A percentile compares a stretch with the other conserved stretches of the same genome.
These are phyloP conservation scores for Ustilago cynodontis DNA, from an alignment of 1,284 basidiomycete genomes.

Conservation along the genomic window DNA sequence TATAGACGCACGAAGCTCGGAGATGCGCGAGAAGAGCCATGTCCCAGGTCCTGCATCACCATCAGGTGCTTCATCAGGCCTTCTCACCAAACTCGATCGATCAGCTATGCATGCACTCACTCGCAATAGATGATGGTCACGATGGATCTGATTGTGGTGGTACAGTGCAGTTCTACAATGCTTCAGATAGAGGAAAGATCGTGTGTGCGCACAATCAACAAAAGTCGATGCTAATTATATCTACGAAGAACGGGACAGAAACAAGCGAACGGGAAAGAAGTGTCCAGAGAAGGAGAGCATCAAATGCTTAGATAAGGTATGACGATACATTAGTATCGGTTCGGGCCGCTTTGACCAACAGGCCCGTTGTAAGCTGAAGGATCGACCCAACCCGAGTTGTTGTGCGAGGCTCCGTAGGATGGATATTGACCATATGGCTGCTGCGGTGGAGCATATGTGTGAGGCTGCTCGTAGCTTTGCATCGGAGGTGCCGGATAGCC, in stretches of 20 bases:
- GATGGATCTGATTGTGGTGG: conserved; percentile 1
- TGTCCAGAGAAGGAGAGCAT: neutral
- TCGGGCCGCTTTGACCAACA: conserved; percentile 19
- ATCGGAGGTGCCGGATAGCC: conserved; percentile 18
- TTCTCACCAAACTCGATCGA: neutral
- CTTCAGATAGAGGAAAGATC: neutral
- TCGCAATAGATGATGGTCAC: neutral
- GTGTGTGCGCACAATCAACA: neutral
- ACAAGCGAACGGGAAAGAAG: neutral
- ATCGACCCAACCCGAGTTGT: conserved; percentile 32
- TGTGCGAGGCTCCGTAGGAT: neutral
- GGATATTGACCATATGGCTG: conserved; percentile 15
- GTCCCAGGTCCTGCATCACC: neutral
- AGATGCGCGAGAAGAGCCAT: conserved; percentile 5
- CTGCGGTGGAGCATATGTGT: neutral
- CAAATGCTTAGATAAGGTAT: neutral
- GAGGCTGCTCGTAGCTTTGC: conserved; percentile 5
- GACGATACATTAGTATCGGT: neutral
- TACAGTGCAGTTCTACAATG: conserved; percentile 7
- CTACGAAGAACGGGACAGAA: neutral
- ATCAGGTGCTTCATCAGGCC: neutral
- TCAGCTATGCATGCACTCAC: neutral
- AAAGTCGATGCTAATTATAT: conserved; percentile 12
- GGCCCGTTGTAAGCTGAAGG: conserved; percentile 36
- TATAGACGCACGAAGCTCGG: neutral